Evolutionary conservation across 1,139 yeast species (phyloP), one percentile per base, ranked within the genome.

Genomic region (Petasospora fabianii): DNA sequence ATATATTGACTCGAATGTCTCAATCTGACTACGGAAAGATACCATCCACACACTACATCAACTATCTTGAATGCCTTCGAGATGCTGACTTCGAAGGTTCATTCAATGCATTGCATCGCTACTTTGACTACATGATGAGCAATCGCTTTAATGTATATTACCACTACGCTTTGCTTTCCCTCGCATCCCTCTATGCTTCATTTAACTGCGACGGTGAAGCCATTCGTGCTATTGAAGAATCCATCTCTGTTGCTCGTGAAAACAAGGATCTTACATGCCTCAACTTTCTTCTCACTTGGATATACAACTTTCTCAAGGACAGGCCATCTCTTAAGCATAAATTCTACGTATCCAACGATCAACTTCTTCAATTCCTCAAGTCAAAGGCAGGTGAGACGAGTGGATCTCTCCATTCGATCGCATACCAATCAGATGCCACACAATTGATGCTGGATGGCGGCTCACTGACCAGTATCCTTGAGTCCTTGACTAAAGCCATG

Each of bases 161-260:
- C 54, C 96, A 88, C 57, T 83, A 84, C 61, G 96, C 96, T 0
- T 65, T 88, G 30, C 70, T 88, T 14, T 80, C 88, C 11, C 65
- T 85, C 36, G 96, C 96, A 0, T 72, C 86, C 0, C 64, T 88
- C 31, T 92, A 87, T 53, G 85, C 86, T 16, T 76, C 76, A 41
- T 87, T 85, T 60, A 81, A 84, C 26, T 84, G 84, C 49, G 79
- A 78, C 47, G 74, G 72, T 20, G 86, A 85, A 48, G 95, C 96
- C 0, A 61, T 85, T 13, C 73, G 81, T 49, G 84, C 95, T 0
- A 84, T 88, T 5, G 87, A 84, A 49, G 97, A 88, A 56, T 94
- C 97, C 0, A 83, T 88, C 3, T 71, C 85, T 4, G 90, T 88
- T 2, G 96, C 96, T 0, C 67, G 97, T 50, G 96, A 88, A 54